Evolutionary conservation across 768 basidiomycete species (phyloP).

Genomic region (Lactifluus volemus): DNA sequence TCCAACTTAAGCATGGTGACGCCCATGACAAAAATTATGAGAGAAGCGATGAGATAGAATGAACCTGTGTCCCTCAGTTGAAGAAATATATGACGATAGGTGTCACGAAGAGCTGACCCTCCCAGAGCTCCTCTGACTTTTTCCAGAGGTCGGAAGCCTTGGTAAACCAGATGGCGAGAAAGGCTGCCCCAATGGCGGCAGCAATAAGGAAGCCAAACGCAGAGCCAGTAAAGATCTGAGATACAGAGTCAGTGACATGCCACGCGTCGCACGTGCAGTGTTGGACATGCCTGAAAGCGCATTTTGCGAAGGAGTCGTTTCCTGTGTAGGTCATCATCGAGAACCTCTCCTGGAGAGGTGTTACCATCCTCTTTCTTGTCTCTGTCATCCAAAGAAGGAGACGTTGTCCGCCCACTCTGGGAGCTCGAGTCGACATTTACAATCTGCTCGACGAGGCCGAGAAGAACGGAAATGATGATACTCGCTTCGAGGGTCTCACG

Average conservation of each 20-base stretch:
- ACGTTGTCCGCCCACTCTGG: background rate
- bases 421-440: conserved; percentile 26
- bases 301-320: conserved; percentile 52
- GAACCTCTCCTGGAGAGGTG: background rate
- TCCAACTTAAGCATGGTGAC: conserved; percentile 95
- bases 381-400: background rate
- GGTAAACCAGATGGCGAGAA: conserved; percentile 94
- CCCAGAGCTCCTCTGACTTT: conserved; percentile 85
- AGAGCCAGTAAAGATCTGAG: conserved; percentile 71
- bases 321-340: conserved; percentile 24
- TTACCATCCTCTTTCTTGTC: background rate
- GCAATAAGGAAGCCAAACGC: conserved; percentile 69
- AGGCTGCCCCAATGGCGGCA: conserved; percentile 78
- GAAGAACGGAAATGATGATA: conserved; percentile 87
- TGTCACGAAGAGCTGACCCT: conserved; percentile 46
- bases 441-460: conserved; percentile 86
- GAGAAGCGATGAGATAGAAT: conserved; percentile 58
- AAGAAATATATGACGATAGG: background rate
- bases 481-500: conserved; percentile 89
- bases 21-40: conserved; percentile 92
- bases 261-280: background rate
- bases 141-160: conserved; percentile 78
- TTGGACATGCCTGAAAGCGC: conserved; percentile 46
- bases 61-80: conserved; percentile 36
- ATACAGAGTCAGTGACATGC: background rate